Conservation (phyloP, 352 stramenopile species). For the Labyrinthula sp. region DNA sequence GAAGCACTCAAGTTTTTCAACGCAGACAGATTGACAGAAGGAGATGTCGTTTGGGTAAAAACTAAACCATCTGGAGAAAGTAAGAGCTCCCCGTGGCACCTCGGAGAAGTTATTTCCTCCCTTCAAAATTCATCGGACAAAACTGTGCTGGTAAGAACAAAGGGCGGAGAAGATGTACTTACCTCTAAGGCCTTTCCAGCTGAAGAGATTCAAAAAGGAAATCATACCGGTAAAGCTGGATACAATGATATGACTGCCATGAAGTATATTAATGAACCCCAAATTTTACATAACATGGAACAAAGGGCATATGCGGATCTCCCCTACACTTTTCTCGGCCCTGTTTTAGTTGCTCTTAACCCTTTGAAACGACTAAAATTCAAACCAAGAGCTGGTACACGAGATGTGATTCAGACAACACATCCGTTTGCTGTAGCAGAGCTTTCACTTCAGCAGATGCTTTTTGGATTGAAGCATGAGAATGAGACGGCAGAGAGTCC, state of each 20-base stretch:
- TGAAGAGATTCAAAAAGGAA: constrained; percentile 10
- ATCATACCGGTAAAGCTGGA: not conserved
- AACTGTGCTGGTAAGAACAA: constrained; percentile 11
- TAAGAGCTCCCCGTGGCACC: no score
- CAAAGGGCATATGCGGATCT: constrained; percentile 41
- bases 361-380: constrained; percentile 38
- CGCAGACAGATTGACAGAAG: no score
- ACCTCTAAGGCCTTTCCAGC: no score
- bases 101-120: no score
- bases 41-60: no score
- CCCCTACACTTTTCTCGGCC: constrained; percentile 36
- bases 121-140: no score
- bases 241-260: constrained; percentile 30
- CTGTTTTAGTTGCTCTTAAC: constrained; percentile 35
- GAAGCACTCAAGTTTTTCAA: no score
- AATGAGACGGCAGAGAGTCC: constrained; percentile 3
- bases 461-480: constrained; percentile 5
- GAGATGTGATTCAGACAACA: constrained; percentile 30
- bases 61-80: no score
- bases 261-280: constrained; percentile 36
- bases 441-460: constrained; percentile 37
- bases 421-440: constrained; percentile 45
- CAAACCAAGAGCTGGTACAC: constrained; percentile 5
- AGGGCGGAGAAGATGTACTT: constrained; percentile 9
- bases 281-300: constrained; percentile 45